phyloP scores from a whole-genome alignment of 768 basidiomycete genomes.

The Lactifluus volemus region DNA sequence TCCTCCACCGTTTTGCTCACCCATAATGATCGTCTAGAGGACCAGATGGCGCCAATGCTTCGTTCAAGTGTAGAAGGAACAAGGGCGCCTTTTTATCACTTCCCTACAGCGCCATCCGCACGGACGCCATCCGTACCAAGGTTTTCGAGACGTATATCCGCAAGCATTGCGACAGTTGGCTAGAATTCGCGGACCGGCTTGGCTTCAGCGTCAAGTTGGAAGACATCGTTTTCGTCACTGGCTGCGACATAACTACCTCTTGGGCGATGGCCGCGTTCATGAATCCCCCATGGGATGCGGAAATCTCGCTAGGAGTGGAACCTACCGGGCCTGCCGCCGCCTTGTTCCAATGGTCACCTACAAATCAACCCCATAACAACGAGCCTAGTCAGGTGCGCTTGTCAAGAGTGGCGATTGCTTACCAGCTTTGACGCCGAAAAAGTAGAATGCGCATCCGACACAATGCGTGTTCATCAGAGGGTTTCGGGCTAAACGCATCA shows the following conservation, averaged over 20 bases:
- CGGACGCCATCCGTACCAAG: slow-evolving; percentile 11
- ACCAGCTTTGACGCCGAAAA: not conserved
- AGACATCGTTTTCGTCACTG: slow-evolving; percentile 18
- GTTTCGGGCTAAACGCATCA: slow-evolving; percentile 15
- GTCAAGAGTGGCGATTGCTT: not conserved
- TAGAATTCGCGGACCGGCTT: not conserved
- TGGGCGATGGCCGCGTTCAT: slow-evolving; percentile 19
- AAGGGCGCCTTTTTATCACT: slow-evolving; percentile 11
- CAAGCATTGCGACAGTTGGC: slow-evolving; percentile 17
- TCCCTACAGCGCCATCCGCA: slow-evolving; percentile 1
- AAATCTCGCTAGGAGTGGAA: not conserved
- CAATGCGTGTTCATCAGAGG: slow-evolving; percentile 18
- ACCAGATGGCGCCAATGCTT: not conserved
- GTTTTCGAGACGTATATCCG: slow-evolving; percentile 14
- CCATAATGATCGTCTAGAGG: not conserved
- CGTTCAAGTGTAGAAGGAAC: slow-evolving; percentile 2
- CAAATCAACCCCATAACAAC: slow-evolving; percentile 5
- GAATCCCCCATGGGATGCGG: not conserved
- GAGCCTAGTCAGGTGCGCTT: not conserved
- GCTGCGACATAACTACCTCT: slow-evolving; percentile 14
- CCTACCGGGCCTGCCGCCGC: not conserved
- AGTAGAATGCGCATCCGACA: not conserved
- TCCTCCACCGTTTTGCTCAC: not conserved
- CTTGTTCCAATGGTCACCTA: not conserved
- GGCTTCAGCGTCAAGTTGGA: slow-evolving; percentile 7